A percentile compares a stretch with the other conserved stretches of the same genome.
Conservation (phyloP, 2,329 filamentous ascomycete genomes). For the Metarhizium robertsii region DNA sequence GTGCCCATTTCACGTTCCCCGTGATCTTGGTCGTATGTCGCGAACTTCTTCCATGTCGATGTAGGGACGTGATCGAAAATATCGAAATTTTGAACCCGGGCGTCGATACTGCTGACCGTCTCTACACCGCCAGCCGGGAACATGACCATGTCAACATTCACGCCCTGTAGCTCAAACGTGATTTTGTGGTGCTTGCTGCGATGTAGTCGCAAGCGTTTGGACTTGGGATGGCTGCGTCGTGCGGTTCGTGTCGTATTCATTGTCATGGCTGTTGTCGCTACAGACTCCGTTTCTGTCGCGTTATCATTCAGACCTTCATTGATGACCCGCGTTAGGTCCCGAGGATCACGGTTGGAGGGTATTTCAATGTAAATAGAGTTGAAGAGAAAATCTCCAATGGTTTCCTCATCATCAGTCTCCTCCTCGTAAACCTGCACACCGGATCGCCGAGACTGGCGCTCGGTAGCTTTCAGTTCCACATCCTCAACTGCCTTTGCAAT, state of each 20-base stretch:
- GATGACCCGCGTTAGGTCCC: conserved; percentile 72
- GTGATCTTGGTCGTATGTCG: conserved; percentile 82
- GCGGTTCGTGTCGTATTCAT: conserved; percentile 44
- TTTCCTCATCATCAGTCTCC: conserved; percentile 71
- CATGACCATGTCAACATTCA: conserved; percentile 72
- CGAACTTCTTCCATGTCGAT: conserved; percentile 97
- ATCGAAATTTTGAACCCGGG: conserved; percentile 74
- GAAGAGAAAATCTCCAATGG: conserved; percentile 92
- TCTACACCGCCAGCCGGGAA: conserved; percentile 71
- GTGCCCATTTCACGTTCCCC: conserved; percentile 79
- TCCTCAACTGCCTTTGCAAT: conserved; percentile 84
- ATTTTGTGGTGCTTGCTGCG: conserved; percentile 92
- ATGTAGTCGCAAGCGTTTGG: conserved; percentile 59
- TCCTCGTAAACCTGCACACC: conserved; percentile 53
- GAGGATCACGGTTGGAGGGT: conserved; percentile 74
- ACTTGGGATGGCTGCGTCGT: conserved; percentile 30
- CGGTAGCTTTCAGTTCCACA: conserved; percentile 72
- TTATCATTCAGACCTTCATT: conserved; percentile 83
- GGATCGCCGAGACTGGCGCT: conserved; percentile 53
- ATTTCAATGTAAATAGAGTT: conserved; percentile 98
- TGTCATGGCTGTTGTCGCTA: conserved; percentile 66
- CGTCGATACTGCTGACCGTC: conserved; percentile 78
- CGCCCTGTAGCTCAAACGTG: conserved; percentile 80
- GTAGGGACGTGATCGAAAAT: conserved; percentile 91
- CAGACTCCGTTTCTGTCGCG: conserved; percentile 80